Percentiles rank a stretch among this genome's conserved stretches.
phyloP scores from a whole-genome alignment of 2,329 filamentous ascomycete species.

The Alternaria consortialis region DNA sequence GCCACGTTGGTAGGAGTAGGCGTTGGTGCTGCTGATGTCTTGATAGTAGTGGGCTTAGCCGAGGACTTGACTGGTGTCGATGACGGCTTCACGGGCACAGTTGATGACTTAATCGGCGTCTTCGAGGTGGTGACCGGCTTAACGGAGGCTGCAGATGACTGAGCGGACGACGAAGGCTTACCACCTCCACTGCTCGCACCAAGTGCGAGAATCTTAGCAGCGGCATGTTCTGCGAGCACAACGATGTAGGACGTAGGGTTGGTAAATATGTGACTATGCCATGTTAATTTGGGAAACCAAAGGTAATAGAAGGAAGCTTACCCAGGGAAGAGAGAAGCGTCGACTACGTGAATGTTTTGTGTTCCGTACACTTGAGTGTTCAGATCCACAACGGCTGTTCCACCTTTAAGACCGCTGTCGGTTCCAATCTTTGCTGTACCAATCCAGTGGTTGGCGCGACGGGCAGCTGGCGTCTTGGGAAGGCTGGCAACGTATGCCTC shows the following conservation, averaged over 20 bases:
- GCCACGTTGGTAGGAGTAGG: slow-evolving; percentile 1
- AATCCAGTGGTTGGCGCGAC: slow-evolving; percentile 59
- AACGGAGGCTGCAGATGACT: slow-evolving; percentile 10
- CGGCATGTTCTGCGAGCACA: slow-evolving; percentile 48
- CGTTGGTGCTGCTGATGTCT: neutral
- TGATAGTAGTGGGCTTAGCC: neutral
- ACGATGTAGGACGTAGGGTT: slow-evolving; percentile 53
- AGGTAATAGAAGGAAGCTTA: slow-evolving; percentile 23
- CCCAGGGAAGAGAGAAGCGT: slow-evolving; percentile 58
- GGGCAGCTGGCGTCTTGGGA: slow-evolving; percentile 49
- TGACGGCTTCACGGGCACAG: slow-evolving; percentile 2
- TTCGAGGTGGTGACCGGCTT: slow-evolving; percentile 9
- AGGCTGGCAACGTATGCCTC: slow-evolving; percentile 64
- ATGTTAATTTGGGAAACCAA: slow-evolving; percentile 19
- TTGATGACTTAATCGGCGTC: slow-evolving; percentile 5
- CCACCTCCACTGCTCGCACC: slow-evolving; percentile 14
- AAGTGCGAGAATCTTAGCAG: slow-evolving; percentile 50
- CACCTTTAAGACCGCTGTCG: slow-evolving; percentile 54
- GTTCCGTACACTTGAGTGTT: slow-evolving; percentile 61
- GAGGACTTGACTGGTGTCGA: slow-evolving; percentile 7
- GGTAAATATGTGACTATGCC: slow-evolving; percentile 43
- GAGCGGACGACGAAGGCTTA: slow-evolving; percentile 8
- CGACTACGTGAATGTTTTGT: slow-evolving; percentile 57
- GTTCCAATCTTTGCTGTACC: slow-evolving; percentile 65
- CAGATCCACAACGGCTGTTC: slow-evolving; percentile 59